Conservation (phyloP, 345 rosid genomes). For the Brassica cretica region DNA sequence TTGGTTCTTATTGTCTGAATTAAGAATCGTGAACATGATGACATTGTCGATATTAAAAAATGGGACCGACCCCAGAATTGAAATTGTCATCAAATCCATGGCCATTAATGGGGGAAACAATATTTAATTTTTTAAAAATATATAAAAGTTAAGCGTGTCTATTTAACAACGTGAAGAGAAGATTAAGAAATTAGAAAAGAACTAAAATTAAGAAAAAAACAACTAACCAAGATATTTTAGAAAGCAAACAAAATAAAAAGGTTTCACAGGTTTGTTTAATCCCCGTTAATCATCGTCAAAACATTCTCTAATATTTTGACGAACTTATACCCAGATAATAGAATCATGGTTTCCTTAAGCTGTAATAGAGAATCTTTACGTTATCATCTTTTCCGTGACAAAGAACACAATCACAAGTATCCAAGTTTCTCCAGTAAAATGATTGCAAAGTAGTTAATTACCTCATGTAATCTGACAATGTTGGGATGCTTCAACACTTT, state of each 20-base stretch:
- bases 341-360: too few species aligned
- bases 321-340: not conserved
- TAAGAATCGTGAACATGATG: not conserved
- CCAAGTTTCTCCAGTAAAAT: not conserved
- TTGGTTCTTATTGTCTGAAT: not conserved
- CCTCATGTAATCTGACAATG: conserved; percentile 84
- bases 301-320: not conserved
- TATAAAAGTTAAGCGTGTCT: not conserved
- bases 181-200: not conserved
- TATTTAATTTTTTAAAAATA: not conserved
- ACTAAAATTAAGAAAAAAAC: not conserved
- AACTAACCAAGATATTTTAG: not conserved
- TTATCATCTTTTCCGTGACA: not conserved
- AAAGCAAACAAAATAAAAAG: not conserved
- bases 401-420: not conserved
- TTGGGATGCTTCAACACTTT: conserved; percentile 88
- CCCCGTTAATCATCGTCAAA: not conserved
- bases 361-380: not conserved
- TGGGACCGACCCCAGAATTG: not conserved
- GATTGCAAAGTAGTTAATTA: not conserved
- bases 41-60: not conserved
- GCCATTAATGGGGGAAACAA: not conserved
- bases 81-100: not conserved
- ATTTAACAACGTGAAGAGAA: not conserved
- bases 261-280: not conserved